Evolutionary conservation across 345 rosid genomes (phyloP).

Genomic region (Lumnitzera littorea): DNA sequence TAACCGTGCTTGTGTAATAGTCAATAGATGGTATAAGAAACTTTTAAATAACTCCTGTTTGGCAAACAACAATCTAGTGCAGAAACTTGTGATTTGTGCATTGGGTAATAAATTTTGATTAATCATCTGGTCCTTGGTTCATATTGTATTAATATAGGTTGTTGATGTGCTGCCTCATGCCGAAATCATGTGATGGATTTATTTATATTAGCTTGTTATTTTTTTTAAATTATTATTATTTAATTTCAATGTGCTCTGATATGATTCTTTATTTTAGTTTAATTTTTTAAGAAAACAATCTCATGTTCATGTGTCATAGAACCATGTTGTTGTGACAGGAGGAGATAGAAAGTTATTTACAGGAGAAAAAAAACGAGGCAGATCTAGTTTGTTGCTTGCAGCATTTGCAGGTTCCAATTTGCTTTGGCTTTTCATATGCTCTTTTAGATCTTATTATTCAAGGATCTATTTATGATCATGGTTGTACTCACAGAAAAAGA

Average conservation of each 20-base stretch:
- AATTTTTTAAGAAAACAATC: not conserved
- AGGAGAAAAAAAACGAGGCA: slow-evolving; percentile 52
- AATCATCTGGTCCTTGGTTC: too few species aligned
- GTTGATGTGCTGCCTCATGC: too few species aligned
- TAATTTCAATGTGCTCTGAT: not conserved
- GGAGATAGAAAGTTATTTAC: slow-evolving; percentile 43
- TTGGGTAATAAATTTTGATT: too few species aligned
- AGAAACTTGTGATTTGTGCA: too few species aligned
- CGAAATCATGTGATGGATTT: too few species aligned
- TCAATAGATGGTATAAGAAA: too few species aligned
- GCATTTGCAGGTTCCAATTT: slow-evolving; percentile 65
- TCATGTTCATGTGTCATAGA: not conserved
- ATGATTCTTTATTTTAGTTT: not conserved
- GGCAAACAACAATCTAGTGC: too few species aligned
- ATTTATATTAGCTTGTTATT: too few species aligned
- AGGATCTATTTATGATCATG: not conserved
- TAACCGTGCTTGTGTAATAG: too few species aligned
- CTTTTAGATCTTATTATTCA: not conserved
- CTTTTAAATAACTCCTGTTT: too few species aligned
- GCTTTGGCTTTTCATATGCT: not conserved
- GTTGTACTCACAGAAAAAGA: not conserved
- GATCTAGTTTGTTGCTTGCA: slow-evolving; percentile 92
- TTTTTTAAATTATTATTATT: not conserved
- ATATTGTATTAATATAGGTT: too few species aligned
- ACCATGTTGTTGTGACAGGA: slow-evolving; percentile 38